Evolutionary conservation across 2,329 filamentous ascomycete genomes (phyloP).

Genomic region (Colletotrichum scovillei): DNA sequence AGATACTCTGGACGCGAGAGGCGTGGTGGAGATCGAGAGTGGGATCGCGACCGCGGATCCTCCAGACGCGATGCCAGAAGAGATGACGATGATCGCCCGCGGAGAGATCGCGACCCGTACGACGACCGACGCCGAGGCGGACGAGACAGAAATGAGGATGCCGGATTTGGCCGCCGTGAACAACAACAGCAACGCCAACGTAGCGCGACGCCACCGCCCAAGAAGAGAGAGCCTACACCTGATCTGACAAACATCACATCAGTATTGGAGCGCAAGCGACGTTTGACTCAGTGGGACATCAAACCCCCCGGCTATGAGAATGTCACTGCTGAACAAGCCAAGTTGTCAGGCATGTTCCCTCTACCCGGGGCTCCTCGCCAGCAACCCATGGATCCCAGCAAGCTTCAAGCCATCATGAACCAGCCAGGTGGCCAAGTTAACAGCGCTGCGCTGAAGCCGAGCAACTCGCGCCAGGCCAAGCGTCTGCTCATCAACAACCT

Average conservation of each 20-base stretch:
- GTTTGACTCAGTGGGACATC: slow-evolving; percentile 99
- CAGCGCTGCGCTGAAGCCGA: slow-evolving; percentile 87
- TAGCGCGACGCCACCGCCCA: slow-evolving; percentile 83
- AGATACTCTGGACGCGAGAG: slow-evolving; percentile 81
- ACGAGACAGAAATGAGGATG: slow-evolving; percentile 53
- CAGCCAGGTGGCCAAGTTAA: slow-evolving; percentile 80
- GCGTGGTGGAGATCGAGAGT: slow-evolving; percentile 69
- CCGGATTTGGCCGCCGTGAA: slow-evolving; percentile 53
- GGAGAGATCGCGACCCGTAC: slow-evolving; percentile 64
- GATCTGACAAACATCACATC: slow-evolving; percentile 90
- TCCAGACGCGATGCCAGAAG: slow-evolving; percentile 71
- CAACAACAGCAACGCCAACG: slow-evolving; percentile 69
- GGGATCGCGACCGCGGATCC: slow-evolving; percentile 76
- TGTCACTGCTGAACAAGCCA: slow-evolving; percentile 97
- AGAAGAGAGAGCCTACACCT: slow-evolving; percentile 95
- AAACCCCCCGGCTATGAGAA: slow-evolving; percentile 98
- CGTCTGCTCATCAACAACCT: slow-evolving; percentile 90
- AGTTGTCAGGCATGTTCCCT: slow-evolving; percentile 99
- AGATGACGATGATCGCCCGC: slow-evolving; percentile 73
- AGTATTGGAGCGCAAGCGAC: slow-evolving; percentile 86
- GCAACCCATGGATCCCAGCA: slow-evolving; percentile 93
- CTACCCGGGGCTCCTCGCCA: slow-evolving; percentile 94
- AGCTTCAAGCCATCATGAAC: slow-evolving; percentile 95
- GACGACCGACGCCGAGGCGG: slow-evolving; percentile 65
- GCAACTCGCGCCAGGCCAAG: slow-evolving; percentile 93